Percentiles rank a stretch among this genome's conserved stretches.
Evolutionary conservation across 441 rosid genomes (phyloP).

Genomic region (Populus hybrid): DNA sequence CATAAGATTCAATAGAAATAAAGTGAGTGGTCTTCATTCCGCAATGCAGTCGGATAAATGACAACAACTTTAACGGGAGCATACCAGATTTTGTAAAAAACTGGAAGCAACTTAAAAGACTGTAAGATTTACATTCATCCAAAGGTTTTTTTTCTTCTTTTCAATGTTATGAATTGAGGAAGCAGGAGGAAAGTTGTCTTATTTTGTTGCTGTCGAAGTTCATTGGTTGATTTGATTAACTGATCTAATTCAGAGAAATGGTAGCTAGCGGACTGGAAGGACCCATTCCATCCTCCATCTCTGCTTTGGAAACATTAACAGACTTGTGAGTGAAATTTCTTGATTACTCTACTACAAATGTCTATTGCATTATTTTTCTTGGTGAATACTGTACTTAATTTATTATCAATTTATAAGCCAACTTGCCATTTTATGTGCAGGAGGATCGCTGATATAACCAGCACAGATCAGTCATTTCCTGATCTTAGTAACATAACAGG

Average conservation of each 20-base stretch:
- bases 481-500: slow-evolving; percentile 18
- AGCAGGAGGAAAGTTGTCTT: background rate
- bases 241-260: slow-evolving; percentile 46
- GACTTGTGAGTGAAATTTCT: slow-evolving; percentile 46
- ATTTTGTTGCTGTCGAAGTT: slow-evolving; percentile 1
- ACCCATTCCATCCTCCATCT: slow-evolving; percentile 53
- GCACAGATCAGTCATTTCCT: slow-evolving; percentile 34
- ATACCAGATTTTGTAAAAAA: slow-evolving; percentile 32
- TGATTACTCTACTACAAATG: background rate
- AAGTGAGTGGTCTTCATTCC: slow-evolving; percentile 9
- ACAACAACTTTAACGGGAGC: slow-evolving; percentile 35
- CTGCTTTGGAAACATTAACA: slow-evolving; percentile 33
- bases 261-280: slow-evolving; percentile 64
- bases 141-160: background rate
- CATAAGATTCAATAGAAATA: background rate
- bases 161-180: background rate
- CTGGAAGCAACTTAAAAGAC: slow-evolving; percentile 55
- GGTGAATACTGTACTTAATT: background rate
- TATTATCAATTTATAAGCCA: background rate
- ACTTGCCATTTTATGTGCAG: slow-evolving; percentile 16
- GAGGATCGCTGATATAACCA: slow-evolving; percentile 36
- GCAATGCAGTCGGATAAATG: slow-evolving; percentile 33
- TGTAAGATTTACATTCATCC: slow-evolving; percentile 39
- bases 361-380: no score
- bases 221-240: slow-evolving; percentile 8